Conservation (phyloP, 1,139 yeast species). For the Candida labiduridarum region DNA sequence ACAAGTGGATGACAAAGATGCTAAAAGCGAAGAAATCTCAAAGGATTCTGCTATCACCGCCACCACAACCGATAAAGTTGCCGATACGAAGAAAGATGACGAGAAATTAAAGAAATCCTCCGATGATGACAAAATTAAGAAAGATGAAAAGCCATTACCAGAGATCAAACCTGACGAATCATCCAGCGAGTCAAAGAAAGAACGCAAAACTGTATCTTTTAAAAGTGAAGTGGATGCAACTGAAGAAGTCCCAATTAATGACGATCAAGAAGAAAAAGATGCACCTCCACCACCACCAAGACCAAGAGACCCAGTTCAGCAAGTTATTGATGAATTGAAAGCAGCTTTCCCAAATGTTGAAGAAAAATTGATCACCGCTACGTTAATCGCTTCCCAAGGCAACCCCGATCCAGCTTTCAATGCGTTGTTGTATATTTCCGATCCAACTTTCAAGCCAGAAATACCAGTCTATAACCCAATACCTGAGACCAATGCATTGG, state of each 20-base stretch:
- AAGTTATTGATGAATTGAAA: slow-evolving; percentile 56
- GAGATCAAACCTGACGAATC: slow-evolving; percentile 6
- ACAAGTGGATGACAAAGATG: slow-evolving; percentile 7
- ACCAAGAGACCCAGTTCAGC: slow-evolving; percentile 60
- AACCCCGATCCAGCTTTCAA: slow-evolving; percentile 83
- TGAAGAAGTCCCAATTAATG: slow-evolving; percentile 18
- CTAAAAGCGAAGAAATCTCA: slow-evolving; percentile 9
- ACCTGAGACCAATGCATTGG: slow-evolving; percentile 8
- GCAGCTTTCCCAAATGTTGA: slow-evolving; percentile 86
- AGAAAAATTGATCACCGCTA: slow-evolving; percentile 70
- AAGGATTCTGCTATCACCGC: slow-evolving; percentile 4
- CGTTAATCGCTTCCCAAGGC: slow-evolving; percentile 83
- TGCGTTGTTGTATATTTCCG: slow-evolving; percentile 79
- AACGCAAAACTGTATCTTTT: slow-evolving; percentile 7
- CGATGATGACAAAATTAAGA: slow-evolving; percentile 11
- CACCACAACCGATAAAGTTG: slow-evolving; percentile 2
- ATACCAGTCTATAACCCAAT: slow-evolving; percentile 39
- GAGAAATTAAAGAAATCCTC: slow-evolving; percentile 8
- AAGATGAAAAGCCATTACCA: background rate
- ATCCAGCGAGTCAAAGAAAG: slow-evolving; percentile 7
- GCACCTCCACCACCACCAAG: slow-evolving; percentile 78
- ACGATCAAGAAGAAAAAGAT: slow-evolving; percentile 20
- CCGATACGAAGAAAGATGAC: slow-evolving; percentile 3
- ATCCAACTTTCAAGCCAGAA: slow-evolving; percentile 71
- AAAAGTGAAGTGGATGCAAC: slow-evolving; percentile 7